Evolutionary conservation across 139 green algal genomes (phyloP), one percentile per base, ranked within the genome.

Genomic region (Klebsormidium nitens): DNA sequence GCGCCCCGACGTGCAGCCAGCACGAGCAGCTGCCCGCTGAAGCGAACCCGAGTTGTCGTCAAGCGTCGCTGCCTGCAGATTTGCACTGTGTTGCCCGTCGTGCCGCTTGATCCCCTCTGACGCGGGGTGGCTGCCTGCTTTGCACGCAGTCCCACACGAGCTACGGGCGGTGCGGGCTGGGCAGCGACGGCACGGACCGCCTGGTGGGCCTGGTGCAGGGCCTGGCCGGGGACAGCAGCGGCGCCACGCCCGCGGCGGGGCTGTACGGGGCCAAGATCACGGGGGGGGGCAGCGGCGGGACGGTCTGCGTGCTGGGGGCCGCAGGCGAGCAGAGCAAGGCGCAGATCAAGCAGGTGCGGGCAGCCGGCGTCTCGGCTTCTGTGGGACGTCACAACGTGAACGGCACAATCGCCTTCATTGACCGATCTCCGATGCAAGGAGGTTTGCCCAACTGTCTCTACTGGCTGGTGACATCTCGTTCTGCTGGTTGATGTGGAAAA

Each of bases 211-310:
- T 96, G 4, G 84, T 90, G 28, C 47, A 82, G 2, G 69, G 84
- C 58, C 63, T n/a, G 38, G 59, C 59, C 19, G 6, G 5, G 23
- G 5, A 55, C 26, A 67, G 8, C 11, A 14, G 78, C 87, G 50
- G 61, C 59, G 6, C 46, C 38, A 17, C 72, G 78, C 1, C 3
- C 61, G 6, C 52, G 6, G 6, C 37, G 6, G 6, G 6, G 2
- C 68, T 98, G 37, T 95, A 83, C 61, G 93, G 92, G 1, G 91
- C 89, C 1, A 96, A 97, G 75, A 96, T 96, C 71, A 97, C 89
- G 0, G 93, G 93, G 1, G 93, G 92, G 5, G 93, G 93, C 5
- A 89, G 76, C 52, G 93, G 93, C 26, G 93, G 93, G 34, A 90
- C 86, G 4, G 88, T 95, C 39, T 91, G 84, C 74, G 73, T 93